phyloP scores from a whole-genome alignment of 176 grass and related monocot genomes.

The Aegilops tauschii region DNA sequence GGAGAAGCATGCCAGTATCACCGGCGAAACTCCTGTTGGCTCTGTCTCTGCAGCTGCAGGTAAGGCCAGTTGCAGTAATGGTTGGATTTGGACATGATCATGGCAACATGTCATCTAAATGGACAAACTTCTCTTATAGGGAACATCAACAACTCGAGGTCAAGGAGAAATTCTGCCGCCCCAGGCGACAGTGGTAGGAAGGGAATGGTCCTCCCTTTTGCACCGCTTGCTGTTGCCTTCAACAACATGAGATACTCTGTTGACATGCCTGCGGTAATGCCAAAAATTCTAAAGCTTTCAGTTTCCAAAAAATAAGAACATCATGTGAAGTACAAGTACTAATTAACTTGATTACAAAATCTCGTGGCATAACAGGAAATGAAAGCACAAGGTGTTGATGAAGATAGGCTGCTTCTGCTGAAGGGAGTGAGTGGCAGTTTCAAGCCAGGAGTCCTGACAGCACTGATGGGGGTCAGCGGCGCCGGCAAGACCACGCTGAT shows the following conservation, averaged over 20 bases:
- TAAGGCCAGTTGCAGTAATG: conserved; percentile 3
- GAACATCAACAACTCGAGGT: not conserved
- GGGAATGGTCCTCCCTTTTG: conserved; percentile 71
- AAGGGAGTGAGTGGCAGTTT: conserved; percentile 57
- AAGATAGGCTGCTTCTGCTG: conserved; percentile 52
- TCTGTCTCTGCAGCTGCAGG: conserved; percentile 15
- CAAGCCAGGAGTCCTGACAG: conserved; percentile 57
- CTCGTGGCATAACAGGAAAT: conserved; percentile 47
- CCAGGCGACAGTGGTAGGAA: conserved; percentile 26
- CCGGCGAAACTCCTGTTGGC: conserved; percentile 33
- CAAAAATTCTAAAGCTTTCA: not conserved
- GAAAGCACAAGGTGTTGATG: conserved; percentile 62
- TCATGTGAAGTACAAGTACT: not conserved
- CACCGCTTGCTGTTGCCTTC: conserved; percentile 56
- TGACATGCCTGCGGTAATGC: conserved; percentile 56
- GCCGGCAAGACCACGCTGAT: conserved; percentile 69
- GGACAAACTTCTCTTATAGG: conserved; percentile 2
- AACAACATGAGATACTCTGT: conserved; percentile 66
- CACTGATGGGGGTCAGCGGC: conserved; percentile 60
- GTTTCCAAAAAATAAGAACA: not conserved
- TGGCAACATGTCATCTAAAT: not conserved
- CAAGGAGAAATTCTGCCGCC: conserved; percentile 25
- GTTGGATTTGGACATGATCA: not conserved
- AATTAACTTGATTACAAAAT: not conserved
- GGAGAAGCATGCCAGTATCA: conserved; percentile 68